Evolutionary conservation across 768 basidiomycete species (phyloP), one percentile per base, ranked within the genome.

Genomic region (Leccinum subgranulosum): DNA sequence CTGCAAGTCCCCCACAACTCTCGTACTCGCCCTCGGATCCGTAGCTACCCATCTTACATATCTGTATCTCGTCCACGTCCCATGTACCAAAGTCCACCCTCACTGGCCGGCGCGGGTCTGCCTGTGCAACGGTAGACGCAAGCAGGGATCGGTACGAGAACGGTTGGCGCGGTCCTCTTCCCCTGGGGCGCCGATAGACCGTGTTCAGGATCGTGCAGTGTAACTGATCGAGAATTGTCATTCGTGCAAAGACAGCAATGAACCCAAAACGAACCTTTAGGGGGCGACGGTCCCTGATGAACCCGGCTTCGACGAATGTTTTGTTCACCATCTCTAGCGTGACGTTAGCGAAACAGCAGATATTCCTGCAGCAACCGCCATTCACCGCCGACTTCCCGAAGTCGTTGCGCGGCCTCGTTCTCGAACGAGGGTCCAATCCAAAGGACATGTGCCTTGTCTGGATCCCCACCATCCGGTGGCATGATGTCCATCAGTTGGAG

Each of bases 41-140:
- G 61, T 78, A 78, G 61, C 87, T 87, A 0, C 88, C 86, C 88
- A 90, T 88, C 46, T 78, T 74, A 74, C 87, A 90, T 31, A 90
- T 74, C 66, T 89, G 83, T 11, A 89, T 70, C 60, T 84, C 81
- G 31, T 77, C 68, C 8, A 87, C 79, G 1, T 64, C 51, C 75
- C 82, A 87, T 1, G 71, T 63, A 0, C 88, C 87, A 21, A 88
- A 75, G 34, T 82, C 62, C 23, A 84, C 76, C 4, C 57, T 52
- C 46, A 73, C 65, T 17, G 68, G 75, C 19, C n/a, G 64, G 8
- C 56, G 61, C 51, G 49, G 46, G 55, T 60, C 48, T 17, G 47
- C 41, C 25, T 45, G 54, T 31, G 47, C 6, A 23, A 23, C 23
- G 1, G 63, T 28, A 1, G 77, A 77, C n/a, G 49, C 54, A 12